Conservation (phyloP, 768 basidiomycete genomes). For the Suillus subaureus region DNA sequence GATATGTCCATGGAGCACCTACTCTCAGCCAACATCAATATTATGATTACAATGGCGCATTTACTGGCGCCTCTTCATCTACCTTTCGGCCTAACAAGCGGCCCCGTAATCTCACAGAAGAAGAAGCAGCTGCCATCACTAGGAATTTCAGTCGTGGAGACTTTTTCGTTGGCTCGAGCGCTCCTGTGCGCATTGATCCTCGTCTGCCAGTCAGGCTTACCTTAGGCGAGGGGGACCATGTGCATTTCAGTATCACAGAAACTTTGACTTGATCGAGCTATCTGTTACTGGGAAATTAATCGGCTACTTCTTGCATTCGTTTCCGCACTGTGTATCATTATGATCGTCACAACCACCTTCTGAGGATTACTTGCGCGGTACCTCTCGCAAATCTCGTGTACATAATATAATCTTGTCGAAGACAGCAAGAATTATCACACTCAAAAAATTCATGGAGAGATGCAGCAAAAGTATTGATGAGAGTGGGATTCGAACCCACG, state of each 20-base stretch:
- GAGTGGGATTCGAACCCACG: slow-evolving; percentile 47
- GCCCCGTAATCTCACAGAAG: slow-evolving; percentile 78
- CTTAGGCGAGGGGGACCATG: slow-evolving; percentile 80
- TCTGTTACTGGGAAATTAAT: slow-evolving; percentile 16
- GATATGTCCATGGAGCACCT: slow-evolving; percentile 41
- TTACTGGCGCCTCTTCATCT: slow-evolving; percentile 69
- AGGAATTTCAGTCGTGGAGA: slow-evolving; percentile 81
- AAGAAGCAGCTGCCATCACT: slow-evolving; percentile 82
- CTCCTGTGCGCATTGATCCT: slow-evolving; percentile 82
- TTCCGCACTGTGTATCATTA: slow-evolving; percentile 12
- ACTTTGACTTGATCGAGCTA: slow-evolving; percentile 37
- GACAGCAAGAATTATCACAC: background rate
- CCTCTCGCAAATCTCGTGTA: background rate
- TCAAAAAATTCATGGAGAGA: background rate
- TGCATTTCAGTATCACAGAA: slow-evolving; percentile 65
- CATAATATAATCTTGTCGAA: background rate
- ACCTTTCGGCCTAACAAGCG: slow-evolving; percentile 83
- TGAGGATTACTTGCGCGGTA: background rate
- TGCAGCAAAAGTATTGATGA: slow-evolving; percentile 19
- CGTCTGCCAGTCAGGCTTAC: slow-evolving; percentile 78
- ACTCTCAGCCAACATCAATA: slow-evolving; percentile 62
- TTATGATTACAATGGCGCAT: slow-evolving; percentile 75
- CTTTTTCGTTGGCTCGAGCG: slow-evolving; percentile 80
- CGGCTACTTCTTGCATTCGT: slow-evolving; percentile 19
- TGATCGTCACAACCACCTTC: background rate